Base-by-base conservation (phyloP, 495 filamentous ascomycete genomes). In the Elasticomyces elasticus region DNA sequence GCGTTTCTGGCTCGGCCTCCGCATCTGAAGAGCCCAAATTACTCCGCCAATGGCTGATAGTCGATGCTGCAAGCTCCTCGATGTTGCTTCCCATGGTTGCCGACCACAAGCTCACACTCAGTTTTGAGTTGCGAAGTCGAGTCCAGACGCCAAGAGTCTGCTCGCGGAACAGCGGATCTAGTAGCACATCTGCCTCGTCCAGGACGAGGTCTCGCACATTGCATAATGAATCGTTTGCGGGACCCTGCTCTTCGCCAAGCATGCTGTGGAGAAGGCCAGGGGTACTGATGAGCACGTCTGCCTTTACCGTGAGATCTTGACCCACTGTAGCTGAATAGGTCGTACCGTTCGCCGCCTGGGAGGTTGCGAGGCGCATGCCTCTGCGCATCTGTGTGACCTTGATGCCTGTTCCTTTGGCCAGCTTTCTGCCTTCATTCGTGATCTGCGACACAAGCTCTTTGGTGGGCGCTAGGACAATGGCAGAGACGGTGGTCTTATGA, bases 81-180 rank as follows among this genome's bases (percentile, higher is more conserved):
- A 96, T 83, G 60, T 83, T 89, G 17, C 92, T 95, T 17, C 84
- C 87, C 83, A 98, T 97, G 2, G 92, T 98, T 9, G 94, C 92
- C 19, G 90, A 96, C 87, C 90, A 99, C 47, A 94, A 79, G 44
- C 82, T 84, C 1, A 87, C 78, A 5, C 82, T 76, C 10, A 97
- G 74, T 19, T 74, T 66, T 1, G 79, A 72, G 56, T 82, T 77
- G 7, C 74, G 77, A 67, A 86, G 89, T 17, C 84, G 75, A 20
- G 78, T 74, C 92, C 91, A 97, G 61, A 96, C 86, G 28, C 76
- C 78, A 22, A 95, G 72, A 0, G 89, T 97, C 63, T 98, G 94
- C 24, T 90, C 83, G 27, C 86, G 78, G 71, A 98, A 97, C 12
- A 94, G 73, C 12, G 85, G 81, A 56, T 99, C 92, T 13, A 98